Conservation (phyloP, 2,329 filamentous ascomycete genomes). For the Aspergillus sp. region DNA sequence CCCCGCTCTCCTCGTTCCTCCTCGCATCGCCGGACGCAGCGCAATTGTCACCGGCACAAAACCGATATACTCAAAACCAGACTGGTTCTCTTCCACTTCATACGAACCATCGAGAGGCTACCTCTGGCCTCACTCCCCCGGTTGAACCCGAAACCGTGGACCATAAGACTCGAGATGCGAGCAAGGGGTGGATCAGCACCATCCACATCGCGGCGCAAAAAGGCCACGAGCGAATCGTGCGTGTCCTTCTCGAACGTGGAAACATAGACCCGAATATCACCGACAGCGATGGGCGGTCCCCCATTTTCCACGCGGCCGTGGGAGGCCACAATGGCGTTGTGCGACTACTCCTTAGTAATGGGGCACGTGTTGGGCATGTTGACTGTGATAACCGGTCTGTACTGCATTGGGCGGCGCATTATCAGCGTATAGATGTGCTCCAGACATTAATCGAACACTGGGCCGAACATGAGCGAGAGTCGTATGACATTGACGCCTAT, state of each 20-base stretch:
- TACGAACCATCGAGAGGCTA: neutral
- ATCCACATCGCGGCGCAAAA: conserved; percentile 13
- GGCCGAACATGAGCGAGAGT: neutral
- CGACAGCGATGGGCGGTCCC: conserved; percentile 9
- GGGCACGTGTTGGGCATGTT: neutral
- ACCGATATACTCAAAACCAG: neutral
- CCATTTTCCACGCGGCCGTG: conserved; percentile 2
- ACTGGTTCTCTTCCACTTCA: neutral
- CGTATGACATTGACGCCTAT: conserved; percentile 4
- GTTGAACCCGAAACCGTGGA: neutral
- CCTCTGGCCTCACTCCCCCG: neutral
- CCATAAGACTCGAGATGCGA: neutral
- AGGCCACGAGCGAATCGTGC: conserved; percentile 7
- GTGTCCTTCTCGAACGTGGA: neutral
- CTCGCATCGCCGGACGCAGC: neutral
- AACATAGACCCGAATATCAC: conserved; percentile 1
- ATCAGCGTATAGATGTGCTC: neutral
- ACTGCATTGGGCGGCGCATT: conserved; percentile 2
- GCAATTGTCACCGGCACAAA: neutral
- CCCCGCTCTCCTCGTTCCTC: neutral
- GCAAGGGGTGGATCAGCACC: conserved; percentile 6
- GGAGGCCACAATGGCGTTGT: conserved; percentile 3
- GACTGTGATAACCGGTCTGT: conserved; percentile 4
- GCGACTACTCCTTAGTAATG: neutral
- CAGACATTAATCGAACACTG: neutral